Evolutionary conservation across 805 yeast genomes (phyloP).

Genomic region (Priceomyces haplophilus): DNA sequence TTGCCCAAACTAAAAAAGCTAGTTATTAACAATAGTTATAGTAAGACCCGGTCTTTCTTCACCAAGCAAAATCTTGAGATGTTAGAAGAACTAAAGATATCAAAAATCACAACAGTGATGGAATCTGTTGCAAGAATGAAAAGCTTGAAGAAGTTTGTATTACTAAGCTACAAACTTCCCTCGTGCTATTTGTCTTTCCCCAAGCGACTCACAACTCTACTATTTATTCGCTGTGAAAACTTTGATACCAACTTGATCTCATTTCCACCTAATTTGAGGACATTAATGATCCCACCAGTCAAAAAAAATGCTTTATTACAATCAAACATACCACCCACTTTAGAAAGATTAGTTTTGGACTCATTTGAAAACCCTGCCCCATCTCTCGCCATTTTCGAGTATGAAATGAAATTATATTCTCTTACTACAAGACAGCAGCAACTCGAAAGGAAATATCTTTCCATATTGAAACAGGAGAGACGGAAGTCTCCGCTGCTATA

Average conservation of each 20-base stretch:
- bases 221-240: conserved; percentile 1
- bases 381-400: neutral
- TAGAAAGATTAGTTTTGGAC: conserved; percentile 1
- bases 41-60: conserved; percentile 1
- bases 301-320: neutral
- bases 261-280: conserved; percentile 2
- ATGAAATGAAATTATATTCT: neutral
- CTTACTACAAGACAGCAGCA: conserved; percentile 1
- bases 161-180: conserved; percentile 1
- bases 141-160: neutral
- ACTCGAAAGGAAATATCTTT: conserved; percentile 1
- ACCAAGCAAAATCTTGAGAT: neutral
- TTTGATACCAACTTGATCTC: neutral
- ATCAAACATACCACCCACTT: conserved; percentile 3
- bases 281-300: conserved; percentile 3
- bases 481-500: neutral
- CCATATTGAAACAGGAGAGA: neutral
- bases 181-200: neutral
- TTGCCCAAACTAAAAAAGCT: conserved; percentile 2
- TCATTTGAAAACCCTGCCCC: neutral
- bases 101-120: conserved; percentile 1
- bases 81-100: conserved; percentile 1
- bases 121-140: neutral
- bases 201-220: neutral
- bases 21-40: conserved; percentile 1